Base-by-base conservation (phyloP, 78 protist genomes). In the Cavenderia fasciculata region DNA sequence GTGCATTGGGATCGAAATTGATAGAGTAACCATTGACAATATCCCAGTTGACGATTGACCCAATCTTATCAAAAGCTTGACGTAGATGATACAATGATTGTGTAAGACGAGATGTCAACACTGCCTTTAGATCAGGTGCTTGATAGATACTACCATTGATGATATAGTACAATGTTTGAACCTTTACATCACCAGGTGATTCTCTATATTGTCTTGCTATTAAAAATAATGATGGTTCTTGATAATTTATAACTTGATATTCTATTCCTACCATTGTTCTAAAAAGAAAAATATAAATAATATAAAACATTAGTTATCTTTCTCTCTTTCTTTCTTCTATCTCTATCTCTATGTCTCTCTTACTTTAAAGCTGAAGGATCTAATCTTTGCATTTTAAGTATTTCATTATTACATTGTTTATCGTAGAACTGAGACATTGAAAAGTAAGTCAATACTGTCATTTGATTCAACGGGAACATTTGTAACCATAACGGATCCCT, bases 341-440 rank as follows among this genome's bases (percentile, higher is more conserved):
- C 52, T 47, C 52, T 10, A 47, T 25, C 34, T 31, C 21, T 10
- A 3, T 43, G 49, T 16, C 4, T 8, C 4, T n/a, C 12, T 23
- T 65, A 79, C 88, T 79, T 79, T 79, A 79, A 79, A 19, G 88
- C 62, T 7, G 88, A 63, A 44, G 46, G 62, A 33, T 79, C 88
- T 29, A 77, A 59, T 41, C 88, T 62, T 66, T 79, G 88, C 88
- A 79, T 79, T 66, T 79, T 79, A 10, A 79, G 23, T 79, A 47
- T 68, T 66, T 79, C 88, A 65, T 79, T 79, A 41, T 79, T 79
- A 66, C 88, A 79, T 23, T 43, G 54, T 27, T 79, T 79, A 54
- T 79, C 88, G n/a, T 79, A 79, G n/a, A 79, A 79, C 25, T 79
- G 88, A 33, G 88, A 79, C 16, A 63, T 34, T 31, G 51, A 63